Conservation (phyloP, 1,284 basidiomycete species). For the Inonotus obliquus region DNA sequence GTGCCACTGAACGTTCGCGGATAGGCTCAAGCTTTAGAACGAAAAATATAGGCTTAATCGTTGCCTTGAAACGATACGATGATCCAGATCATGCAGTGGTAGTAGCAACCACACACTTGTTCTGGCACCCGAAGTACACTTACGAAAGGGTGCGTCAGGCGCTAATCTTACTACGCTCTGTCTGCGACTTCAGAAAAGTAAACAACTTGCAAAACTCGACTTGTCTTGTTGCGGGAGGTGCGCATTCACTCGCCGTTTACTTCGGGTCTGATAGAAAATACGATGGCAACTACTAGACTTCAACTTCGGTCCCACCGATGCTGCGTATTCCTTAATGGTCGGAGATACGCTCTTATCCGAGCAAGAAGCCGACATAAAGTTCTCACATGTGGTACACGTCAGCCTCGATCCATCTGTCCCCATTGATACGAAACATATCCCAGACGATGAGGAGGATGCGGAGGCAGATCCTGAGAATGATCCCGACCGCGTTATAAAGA, state of each 20-base stretch:
- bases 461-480: conserved; percentile 41
- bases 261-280: background rate
- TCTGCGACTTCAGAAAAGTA: conserved; percentile 51
- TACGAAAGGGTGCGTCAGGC: conserved; percentile 87
- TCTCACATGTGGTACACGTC: conserved; percentile 79
- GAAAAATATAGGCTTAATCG: conserved; percentile 77
- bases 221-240: conserved; percentile 81
- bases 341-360: conserved; percentile 48
- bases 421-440: conserved; percentile 24
- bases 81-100: conserved; percentile 35
- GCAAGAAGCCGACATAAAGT: conserved; percentile 50
- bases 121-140: conserved; percentile 89
- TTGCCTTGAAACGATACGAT: conserved; percentile 50
- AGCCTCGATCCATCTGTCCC: conserved; percentile 64
- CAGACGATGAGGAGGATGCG: conserved; percentile 34
- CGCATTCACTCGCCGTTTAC: conserved; percentile 16
- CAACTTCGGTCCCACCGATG: conserved; percentile 86
- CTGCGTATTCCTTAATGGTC: conserved; percentile 80
- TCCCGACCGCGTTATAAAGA: conserved; percentile 71
- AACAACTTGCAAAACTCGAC: conserved; percentile 58
- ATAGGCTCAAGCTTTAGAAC: conserved; percentile 69
- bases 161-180: conserved; percentile 65
- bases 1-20: conserved; percentile 31
- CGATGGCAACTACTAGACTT: conserved; percentile 59
- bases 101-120: conserved; percentile 82